Conservation (phyloP, 768 basidiomycete species). For the Psilocybe subaeruginosa region DNA sequence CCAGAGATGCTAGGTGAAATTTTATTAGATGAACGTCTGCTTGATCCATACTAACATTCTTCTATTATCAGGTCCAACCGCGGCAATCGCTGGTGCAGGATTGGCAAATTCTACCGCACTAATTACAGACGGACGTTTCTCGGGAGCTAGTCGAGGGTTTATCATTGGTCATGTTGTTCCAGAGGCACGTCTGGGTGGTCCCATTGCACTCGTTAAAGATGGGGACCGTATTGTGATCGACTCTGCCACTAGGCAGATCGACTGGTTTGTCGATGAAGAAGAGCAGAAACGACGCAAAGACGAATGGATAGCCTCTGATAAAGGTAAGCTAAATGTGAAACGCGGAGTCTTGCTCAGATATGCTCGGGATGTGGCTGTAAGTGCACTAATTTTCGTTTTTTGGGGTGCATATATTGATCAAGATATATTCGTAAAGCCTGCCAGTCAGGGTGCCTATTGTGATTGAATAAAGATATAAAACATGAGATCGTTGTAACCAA, state of each 20-base stretch:
- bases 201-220: conserved; percentile 85
- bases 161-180: conserved; percentile 62
- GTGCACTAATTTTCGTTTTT: conserved; percentile 30
- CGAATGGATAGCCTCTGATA: conserved; percentile 73
- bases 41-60: neutral
- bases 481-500: neutral
- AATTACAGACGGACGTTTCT: conserved; percentile 90
- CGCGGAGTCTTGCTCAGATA: conserved; percentile 81
- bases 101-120: conserved; percentile 77
- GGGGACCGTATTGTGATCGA: conserved; percentile 83
- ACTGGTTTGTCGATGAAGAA: conserved; percentile 73
- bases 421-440: conserved; percentile 52
- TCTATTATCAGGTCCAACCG: conserved; percentile 66
- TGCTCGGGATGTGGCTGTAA: conserved; percentile 84
- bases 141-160: conserved; percentile 68
- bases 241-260: conserved; percentile 61
- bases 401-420: neutral
- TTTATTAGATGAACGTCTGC: neutral
- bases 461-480: conserved; percentile 48
- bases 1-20: conserved; percentile 64
- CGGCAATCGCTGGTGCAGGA: conserved; percentile 83
- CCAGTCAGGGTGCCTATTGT: conserved; percentile 80
- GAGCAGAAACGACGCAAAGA: conserved; percentile 62
- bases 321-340: conserved; percentile 64
- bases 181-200: conserved; percentile 78